Conservation (phyloP, 2,329 filamentous ascomycete species). For the Aspergillus sojae region DNA sequence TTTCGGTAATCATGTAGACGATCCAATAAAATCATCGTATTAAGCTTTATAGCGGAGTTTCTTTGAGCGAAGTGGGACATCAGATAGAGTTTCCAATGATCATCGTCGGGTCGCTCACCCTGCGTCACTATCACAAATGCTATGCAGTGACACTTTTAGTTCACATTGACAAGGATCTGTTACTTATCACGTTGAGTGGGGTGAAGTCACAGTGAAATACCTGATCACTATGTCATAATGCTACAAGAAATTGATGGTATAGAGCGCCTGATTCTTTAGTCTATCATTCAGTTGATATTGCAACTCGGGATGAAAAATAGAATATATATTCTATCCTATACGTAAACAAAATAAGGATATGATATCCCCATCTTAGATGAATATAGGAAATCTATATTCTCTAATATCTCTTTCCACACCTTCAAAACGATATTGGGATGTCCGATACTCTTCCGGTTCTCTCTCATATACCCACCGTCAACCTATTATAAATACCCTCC, state of each 20-base stretch:
- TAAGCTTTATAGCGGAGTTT: background rate
- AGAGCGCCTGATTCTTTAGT: background rate
- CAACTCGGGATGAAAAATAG: too few relatives aligned
- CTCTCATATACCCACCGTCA: too few relatives aligned
- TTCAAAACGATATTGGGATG: too few relatives aligned
- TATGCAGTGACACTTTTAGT: background rate
- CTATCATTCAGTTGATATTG: background rate
- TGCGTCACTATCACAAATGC: conserved; percentile 4
- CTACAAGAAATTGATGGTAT: too few relatives aligned
- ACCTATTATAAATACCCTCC: too few relatives aligned
- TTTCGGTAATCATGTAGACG: background rate
- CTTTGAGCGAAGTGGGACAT: background rate
- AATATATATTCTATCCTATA: too few relatives aligned
- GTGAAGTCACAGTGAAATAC: background rate
- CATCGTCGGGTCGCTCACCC: background rate
- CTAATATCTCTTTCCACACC: too few relatives aligned
- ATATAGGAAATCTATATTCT: too few relatives aligned
- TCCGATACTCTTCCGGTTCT: too few relatives aligned
- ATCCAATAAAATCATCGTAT: background rate
- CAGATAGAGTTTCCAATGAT: conserved; percentile 2
- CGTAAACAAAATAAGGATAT: too few relatives aligned
- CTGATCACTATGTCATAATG: background rate
- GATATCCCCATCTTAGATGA: too few relatives aligned
- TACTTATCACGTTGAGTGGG: background rate
- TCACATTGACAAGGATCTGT: background rate